Conservation (phyloP, 306 rosid genomes). For the Gastrolobium villosum region DNA sequence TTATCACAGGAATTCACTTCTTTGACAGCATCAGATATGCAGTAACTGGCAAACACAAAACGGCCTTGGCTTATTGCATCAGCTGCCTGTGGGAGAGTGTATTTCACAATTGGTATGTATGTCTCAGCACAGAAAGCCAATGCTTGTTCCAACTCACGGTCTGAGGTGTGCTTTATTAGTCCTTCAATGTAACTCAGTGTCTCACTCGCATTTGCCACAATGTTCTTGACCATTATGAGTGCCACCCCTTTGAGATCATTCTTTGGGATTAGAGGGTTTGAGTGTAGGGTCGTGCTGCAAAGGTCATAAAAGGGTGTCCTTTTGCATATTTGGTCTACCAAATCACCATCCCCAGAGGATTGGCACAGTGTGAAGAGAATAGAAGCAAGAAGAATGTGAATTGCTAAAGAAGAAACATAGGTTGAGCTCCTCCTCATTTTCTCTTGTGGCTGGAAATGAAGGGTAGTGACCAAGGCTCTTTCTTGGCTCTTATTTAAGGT, state of each 20-base stretch:
- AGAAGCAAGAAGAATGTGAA: constrained; percentile 36
- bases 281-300: constrained; percentile 52
- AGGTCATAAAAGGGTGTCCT: constrained; percentile 62
- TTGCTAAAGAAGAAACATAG: constrained; percentile 9
- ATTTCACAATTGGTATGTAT: constrained; percentile 78
- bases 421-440: constrained; percentile 42
- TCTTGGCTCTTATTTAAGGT: constrained; percentile 37
- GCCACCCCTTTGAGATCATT: constrained; percentile 53
- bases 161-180: constrained; percentile 48
- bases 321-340: constrained; percentile 53
- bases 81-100: constrained; percentile 75
- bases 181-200: constrained; percentile 55
- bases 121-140: constrained; percentile 81
- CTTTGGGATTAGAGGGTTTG: constrained; percentile 53
- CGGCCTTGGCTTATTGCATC: constrained; percentile 60
- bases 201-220: constrained; percentile 51
- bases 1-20: constrained; percentile 63
- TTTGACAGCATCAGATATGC: constrained; percentile 66
- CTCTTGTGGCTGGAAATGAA: not conserved
- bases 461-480: not conserved
- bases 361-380: constrained; percentile 37
- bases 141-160: constrained; percentile 55
- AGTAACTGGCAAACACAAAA: constrained; percentile 71
- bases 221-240: constrained; percentile 47
- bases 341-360: constrained; percentile 24